These are phyloP conservation scores for Globisporangium cederbergense DNA, from an alignment of 352 stramenopile genomes.

Conservation along the genomic window DNA sequence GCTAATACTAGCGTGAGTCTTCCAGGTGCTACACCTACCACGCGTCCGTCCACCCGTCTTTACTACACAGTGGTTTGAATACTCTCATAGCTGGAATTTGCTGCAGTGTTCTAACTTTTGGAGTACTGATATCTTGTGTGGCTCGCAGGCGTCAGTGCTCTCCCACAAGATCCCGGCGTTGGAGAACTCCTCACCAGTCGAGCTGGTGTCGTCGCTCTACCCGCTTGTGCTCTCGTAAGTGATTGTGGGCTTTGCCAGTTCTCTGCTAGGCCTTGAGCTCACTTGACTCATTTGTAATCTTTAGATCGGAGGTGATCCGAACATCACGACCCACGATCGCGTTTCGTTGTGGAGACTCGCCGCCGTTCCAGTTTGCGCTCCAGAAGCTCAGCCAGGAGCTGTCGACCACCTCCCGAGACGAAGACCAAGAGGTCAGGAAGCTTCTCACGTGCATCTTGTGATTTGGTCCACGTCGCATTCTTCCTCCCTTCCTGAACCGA, in stretches of 20 bases:
- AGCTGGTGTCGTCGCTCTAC: slow-evolving; percentile 31
- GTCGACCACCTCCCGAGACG: no score
- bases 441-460: no score
- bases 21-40: no score
- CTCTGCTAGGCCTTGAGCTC: neutral
- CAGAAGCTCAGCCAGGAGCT: no score
- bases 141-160: slow-evolving; percentile 27
- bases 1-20: no score
- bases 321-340: slow-evolving; percentile 25
- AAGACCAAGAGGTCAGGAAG: no score
- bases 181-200: slow-evolving; percentile 18
- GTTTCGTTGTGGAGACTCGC: no score
- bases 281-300: neutral
- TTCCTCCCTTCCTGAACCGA: no score
- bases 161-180: slow-evolving; percentile 24
- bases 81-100: neutral
- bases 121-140: neutral
- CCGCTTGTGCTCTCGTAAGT: slow-evolving; percentile 46
- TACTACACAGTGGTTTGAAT: slow-evolving; percentile 12
- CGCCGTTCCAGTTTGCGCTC: no score
- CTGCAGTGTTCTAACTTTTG: neutral
- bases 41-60: no score
- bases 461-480: no score
- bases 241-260: neutral
- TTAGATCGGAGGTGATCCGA: slow-evolving; percentile 45